Conservation (phyloP, 2,329 filamentous ascomycete species). For the Ophiostoma ulmi region DNA sequence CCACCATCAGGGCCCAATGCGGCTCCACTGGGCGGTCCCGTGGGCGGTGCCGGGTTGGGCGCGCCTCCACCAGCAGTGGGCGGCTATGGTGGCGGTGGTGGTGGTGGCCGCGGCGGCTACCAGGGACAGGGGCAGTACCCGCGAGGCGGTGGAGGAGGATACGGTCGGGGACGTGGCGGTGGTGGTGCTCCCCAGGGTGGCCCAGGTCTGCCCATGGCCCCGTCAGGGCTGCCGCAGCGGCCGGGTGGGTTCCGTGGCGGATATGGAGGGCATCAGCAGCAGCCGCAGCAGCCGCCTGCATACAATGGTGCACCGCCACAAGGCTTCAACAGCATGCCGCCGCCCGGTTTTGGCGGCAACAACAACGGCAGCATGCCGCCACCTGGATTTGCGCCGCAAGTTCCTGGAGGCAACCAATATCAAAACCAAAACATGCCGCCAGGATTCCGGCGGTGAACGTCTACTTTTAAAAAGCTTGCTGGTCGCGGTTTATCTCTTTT, state of each 20-base stretch:
- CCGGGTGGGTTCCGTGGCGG: conserved; percentile 8
- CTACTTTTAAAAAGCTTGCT: neutral
- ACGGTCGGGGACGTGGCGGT: conserved; percentile 19
- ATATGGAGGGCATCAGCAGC: conserved; percentile 19
- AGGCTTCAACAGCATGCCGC: conserved; percentile 33
- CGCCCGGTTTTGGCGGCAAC: conserved; percentile 35
- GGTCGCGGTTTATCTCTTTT: neutral
- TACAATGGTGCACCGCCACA: neutral
- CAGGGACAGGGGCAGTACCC: conserved; percentile 3
- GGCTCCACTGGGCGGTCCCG: neutral
- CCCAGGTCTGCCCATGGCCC: conserved; percentile 44
- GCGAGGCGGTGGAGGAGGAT: conserved; percentile 20
- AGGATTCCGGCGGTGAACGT: conserved; percentile 31
- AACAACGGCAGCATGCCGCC: conserved; percentile 25
- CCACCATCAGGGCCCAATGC: conserved; percentile 8
- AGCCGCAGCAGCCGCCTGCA: conserved; percentile 16
- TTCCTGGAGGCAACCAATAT: neutral
- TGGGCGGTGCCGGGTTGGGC: neutral
- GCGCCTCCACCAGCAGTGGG: neutral
- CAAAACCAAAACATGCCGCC: conserved; percentile 25
- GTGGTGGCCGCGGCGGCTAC: neutral
- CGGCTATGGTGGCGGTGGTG: neutral
- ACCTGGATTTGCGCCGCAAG: conserved; percentile 16
- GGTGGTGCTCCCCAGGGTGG: conserved; percentile 28
- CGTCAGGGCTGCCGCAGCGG: conserved; percentile 42